phyloP scores from a whole-genome alignment of 148 eudicot genomes.

The Oxyria digyna region DNA sequence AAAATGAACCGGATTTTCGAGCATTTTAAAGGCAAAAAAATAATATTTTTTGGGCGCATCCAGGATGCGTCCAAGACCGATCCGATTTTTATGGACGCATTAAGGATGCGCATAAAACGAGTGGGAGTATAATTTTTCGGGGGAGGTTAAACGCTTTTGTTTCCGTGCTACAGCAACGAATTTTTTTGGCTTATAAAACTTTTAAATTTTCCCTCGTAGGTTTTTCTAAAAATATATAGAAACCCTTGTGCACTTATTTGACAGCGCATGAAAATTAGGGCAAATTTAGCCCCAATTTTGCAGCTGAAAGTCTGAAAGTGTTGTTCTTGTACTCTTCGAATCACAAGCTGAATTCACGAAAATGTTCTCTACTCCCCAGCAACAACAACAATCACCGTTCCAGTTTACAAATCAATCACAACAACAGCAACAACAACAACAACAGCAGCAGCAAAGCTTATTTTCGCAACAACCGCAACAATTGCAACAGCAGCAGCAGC shows the following conservation, averaged over 20 bases:
- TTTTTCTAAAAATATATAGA: background rate
- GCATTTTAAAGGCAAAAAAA: too few species aligned
- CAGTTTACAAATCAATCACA: slow-evolving; percentile 9
- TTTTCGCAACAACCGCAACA: slow-evolving; percentile 15
- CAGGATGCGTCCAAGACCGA: too few species aligned
- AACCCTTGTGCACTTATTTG: background rate
- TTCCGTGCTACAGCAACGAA: too few species aligned
- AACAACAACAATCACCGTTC: slow-evolving; percentile 19
- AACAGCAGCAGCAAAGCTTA: slow-evolving; percentile 16
- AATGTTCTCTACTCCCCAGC: slow-evolving; percentile 59
- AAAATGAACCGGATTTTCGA: too few species aligned
- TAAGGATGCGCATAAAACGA: too few species aligned
- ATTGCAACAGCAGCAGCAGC: slow-evolving; percentile 34
- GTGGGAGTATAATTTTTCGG: too few species aligned
- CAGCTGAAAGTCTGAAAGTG: background rate
- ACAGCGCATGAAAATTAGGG: background rate
- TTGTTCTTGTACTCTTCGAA: background rate
- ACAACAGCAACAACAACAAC: slow-evolving; percentile 19
- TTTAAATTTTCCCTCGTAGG: slow-evolving; percentile 12
- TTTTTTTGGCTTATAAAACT: too few species aligned
- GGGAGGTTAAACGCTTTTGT: too few species aligned
- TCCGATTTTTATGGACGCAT: too few species aligned
- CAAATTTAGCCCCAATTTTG: background rate
- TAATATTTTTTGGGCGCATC: too few species aligned
- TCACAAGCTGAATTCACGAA: background rate